Conservation (phyloP, 306 rosid species). For the Erythrophleum fordii region DNA sequence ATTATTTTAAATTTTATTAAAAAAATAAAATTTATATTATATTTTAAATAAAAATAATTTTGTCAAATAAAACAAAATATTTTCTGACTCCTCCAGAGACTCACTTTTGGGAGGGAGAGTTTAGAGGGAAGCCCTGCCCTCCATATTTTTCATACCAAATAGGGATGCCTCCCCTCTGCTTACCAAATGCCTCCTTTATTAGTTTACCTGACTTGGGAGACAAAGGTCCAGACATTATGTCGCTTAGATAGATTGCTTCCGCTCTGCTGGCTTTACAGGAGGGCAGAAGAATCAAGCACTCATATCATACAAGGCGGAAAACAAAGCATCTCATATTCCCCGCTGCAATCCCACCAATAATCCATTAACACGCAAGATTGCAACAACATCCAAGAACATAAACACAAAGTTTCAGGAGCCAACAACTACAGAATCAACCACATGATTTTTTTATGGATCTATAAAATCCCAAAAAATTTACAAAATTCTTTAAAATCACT, state of each 20-base stretch:
- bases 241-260: slow-evolving; percentile 20
- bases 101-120: too few relatives aligned
- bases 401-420: neutral
- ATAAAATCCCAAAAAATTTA: neutral
- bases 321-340: slow-evolving; percentile 58
- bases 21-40: too few relatives aligned
- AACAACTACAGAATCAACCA: neutral
- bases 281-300: slow-evolving; percentile 60
- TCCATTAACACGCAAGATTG: slow-evolving; percentile 1
- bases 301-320: slow-evolving; percentile 61
- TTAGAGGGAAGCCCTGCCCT: too few relatives aligned
- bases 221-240: slow-evolving; percentile 54
- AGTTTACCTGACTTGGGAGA: slow-evolving; percentile 38
- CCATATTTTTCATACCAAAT: too few relatives aligned
- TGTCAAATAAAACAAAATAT: too few relatives aligned
- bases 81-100: too few relatives aligned
- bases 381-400: neutral
- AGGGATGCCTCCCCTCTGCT: too few relatives aligned
- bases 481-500: neutral
- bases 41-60: too few relatives aligned
- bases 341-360: slow-evolving; percentile 47
- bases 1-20: too few relatives aligned
- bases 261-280: slow-evolving; percentile 20
- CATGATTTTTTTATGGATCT: neutral
- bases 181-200: neutral